These are phyloP conservation scores for Rhododendron ovatum DNA, from an alignment of 148 eudicot genomes.

Conservation along the genomic window DNA sequence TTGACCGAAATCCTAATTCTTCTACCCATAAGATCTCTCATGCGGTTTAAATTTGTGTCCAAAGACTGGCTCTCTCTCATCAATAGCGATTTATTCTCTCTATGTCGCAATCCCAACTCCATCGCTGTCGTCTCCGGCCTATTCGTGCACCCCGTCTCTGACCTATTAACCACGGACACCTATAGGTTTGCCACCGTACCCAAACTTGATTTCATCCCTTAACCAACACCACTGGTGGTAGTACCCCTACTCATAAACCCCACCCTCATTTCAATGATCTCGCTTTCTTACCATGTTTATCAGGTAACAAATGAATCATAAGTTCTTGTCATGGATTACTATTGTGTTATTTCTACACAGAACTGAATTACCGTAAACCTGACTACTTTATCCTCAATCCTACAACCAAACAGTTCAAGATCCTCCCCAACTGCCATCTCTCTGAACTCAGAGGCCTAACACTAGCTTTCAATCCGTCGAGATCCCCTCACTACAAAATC, in stretches of 20 bases:
- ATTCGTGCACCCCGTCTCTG: background rate
- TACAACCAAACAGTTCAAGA: background rate
- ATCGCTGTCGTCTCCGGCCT: background rate
- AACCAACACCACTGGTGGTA: no score
- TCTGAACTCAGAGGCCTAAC: background rate
- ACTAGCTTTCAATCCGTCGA: background rate
- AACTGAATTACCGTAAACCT: background rate
- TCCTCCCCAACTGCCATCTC: background rate
- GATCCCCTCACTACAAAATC: background rate
- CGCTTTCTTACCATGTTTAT: background rate
- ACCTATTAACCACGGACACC: no score
- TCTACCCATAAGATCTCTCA: conserved; percentile 10
- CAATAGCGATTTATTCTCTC: background rate
- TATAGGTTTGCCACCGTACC: background rate
- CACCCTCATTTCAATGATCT: background rate
- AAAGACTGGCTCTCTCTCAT: conserved; percentile 16
- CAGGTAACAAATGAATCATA: background rate
- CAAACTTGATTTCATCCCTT: background rate
- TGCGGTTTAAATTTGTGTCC: conserved; percentile 14
- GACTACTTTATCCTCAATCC: background rate
- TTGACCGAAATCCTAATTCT: conserved; percentile 10
- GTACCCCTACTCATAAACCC: no score
- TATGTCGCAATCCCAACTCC: background rate
- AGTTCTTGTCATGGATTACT: background rate
- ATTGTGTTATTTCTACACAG: background rate